phyloP scores from a whole-genome alignment of 805 yeast genomes.

The Torulaspora franciscae region DNA sequence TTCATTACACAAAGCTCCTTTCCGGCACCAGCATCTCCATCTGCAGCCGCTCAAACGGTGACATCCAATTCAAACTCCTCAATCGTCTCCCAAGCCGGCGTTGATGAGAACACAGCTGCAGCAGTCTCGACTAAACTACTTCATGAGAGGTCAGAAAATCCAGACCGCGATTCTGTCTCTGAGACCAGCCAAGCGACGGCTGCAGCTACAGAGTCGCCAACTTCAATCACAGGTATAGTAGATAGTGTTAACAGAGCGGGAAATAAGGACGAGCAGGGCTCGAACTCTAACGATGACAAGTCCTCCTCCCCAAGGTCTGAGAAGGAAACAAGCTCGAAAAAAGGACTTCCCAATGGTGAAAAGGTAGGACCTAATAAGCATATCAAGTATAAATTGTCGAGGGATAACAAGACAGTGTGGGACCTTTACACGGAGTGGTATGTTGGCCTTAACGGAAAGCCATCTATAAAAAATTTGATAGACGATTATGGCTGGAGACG shows the following conservation, averaged over 20 bases:
- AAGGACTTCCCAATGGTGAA: slow-evolving; percentile 5
- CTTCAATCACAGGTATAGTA: neutral
- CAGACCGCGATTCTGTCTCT: neutral
- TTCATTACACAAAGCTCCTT: slow-evolving; percentile 15
- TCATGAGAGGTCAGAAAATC: neutral
- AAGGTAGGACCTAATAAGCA: slow-evolving; percentile 26
- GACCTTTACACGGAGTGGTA: slow-evolving; percentile 39
- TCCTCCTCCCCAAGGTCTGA: slow-evolving; percentile 10
- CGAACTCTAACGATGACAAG: slow-evolving; percentile 9
- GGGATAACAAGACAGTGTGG: slow-evolving; percentile 38
- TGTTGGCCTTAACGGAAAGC: slow-evolving; percentile 34
- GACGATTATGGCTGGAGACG: slow-evolving; percentile 36
- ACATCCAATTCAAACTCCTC: slow-evolving; percentile 6
- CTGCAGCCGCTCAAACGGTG: slow-evolving; percentile 5
- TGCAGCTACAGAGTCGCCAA: slow-evolving; percentile 1
- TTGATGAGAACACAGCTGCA: neutral
- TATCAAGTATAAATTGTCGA: slow-evolving; percentile 35
- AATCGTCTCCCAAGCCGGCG: neutral
- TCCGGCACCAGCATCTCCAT: slow-evolving; percentile 11
- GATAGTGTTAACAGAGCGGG: neutral
- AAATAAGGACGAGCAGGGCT: neutral
- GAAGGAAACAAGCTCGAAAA: slow-evolving; percentile 2
- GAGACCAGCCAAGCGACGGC: neutral
- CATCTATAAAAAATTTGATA: slow-evolving; percentile 32
- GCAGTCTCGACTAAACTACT: neutral